phyloP scores from a whole-genome alignment of 495 filamentous ascomycete species.

The Penicillium herquei region DNA sequence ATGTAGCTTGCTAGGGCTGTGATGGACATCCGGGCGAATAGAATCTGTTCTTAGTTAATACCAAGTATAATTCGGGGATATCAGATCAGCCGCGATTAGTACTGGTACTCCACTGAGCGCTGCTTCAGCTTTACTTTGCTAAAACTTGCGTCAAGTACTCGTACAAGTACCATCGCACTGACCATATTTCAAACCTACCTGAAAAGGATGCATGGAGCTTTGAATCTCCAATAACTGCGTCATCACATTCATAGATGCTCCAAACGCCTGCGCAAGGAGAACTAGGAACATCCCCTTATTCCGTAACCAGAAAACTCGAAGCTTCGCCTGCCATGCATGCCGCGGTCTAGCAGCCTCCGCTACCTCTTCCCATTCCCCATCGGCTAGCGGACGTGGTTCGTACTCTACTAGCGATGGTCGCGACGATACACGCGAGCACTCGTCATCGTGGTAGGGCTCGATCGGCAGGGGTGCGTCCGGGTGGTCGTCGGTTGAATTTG shows the following conservation, averaged over 20 bases:
- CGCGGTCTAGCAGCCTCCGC: constrained; percentile 13
- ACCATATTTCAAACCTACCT: constrained; percentile 41
- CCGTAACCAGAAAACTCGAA: constrained; percentile 41
- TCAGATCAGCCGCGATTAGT: not conserved
- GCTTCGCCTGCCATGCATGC: constrained; percentile 25
- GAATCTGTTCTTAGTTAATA: constrained; percentile 46
- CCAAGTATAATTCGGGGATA: not conserved
- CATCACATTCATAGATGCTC: constrained; percentile 82
- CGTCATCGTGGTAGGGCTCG: constrained; percentile 14
- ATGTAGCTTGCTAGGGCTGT: constrained; percentile 63
- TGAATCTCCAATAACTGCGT: constrained; percentile 76
- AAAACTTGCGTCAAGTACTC: not conserved
- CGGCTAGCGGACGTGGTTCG: constrained; percentile 24
- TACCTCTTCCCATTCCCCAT: constrained; percentile 6
- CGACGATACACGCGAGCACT: not conserved
- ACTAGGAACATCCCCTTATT: constrained; percentile 78
- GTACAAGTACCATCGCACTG: not conserved
- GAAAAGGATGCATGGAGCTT: constrained; percentile 77
- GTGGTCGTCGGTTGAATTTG: not conserved
- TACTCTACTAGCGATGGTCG: constrained; percentile 14
- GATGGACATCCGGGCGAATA: constrained; percentile 81
- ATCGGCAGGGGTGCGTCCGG: constrained; percentile 24
- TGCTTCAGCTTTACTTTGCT: too few species aligned
- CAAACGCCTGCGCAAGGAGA: constrained; percentile 76
- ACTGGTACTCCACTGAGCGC: not conserved